Evolutionary conservation across 495 filamentous ascomycete species (phyloP).

Genomic region (Xylaria intraflava): DNA sequence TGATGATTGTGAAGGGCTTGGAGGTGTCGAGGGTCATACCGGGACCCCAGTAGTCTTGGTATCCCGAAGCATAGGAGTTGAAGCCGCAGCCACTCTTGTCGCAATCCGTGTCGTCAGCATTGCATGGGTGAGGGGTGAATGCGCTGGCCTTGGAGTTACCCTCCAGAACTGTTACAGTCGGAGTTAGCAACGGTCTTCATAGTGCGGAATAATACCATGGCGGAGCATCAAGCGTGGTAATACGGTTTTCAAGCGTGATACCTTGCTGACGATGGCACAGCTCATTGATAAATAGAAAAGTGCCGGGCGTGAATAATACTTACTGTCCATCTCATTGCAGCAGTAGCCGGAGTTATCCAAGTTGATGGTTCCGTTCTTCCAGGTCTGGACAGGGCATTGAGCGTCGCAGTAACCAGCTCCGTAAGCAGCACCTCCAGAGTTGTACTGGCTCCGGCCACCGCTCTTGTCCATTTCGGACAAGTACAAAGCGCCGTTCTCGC

Average conservation of each 20-base stretch:
- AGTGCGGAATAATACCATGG: neutral
- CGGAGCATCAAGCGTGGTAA: neutral
- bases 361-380: constrained; percentile 62
- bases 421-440: constrained; percentile 63
- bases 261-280: neutral
- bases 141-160: constrained; percentile 56
- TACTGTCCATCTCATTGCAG: constrained; percentile 62
- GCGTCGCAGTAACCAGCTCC: constrained; percentile 76
- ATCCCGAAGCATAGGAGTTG: constrained; percentile 45
- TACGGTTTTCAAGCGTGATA: neutral
- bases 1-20: constrained; percentile 59
- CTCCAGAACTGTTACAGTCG: constrained; percentile 46
- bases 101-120: constrained; percentile 32
- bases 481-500: constrained; percentile 68
- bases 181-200: neutral
- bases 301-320: neutral
- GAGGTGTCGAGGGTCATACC: constrained; percentile 50
- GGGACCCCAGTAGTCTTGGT: constrained; percentile 47
- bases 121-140: constrained; percentile 60
- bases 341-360: constrained; percentile 52
- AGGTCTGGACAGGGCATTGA: constrained; percentile 60
- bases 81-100: constrained; percentile 31
- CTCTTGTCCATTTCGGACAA: constrained; percentile 58
- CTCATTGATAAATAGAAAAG: neutral
- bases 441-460: constrained; percentile 51